Base-by-base conservation (phyloP, 257 asterid species). In the Capsicum baccatum region DNA sequence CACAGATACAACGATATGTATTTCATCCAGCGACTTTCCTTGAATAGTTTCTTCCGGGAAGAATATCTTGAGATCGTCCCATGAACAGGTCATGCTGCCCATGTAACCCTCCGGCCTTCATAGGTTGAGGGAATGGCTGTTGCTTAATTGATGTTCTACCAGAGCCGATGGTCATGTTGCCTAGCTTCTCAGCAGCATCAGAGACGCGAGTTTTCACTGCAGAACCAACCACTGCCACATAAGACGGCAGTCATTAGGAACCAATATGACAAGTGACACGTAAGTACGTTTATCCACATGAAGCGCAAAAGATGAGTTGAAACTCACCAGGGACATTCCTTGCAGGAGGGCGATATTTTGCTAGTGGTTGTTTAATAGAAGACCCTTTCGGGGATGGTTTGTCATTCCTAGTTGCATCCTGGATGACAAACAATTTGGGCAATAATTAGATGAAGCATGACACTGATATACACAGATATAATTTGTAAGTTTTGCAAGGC, bases 71-170 rank as follows among this genome's bases (percentile, higher is more conserved):
- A 0, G 98, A 87, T 80, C 82, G 82, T 78, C 94, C 92, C 42
- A 84, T 83, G 59, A 88, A 84, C 70, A 85, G 33, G 87, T 91
- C 95, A 69, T 92, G 88, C 33, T 85, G 90, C 59, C 87, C 89
- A 21, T 90, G 94, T 93, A 95, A 93, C 44, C 99, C 97, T 85
- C 97, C 99, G 21, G 96, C 97, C 88, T 93, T 94, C 97, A 93
- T 91, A 39, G 95, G 92, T 59, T 89, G 93, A 73, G 94, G 81
- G 16, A 83, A 55, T 52, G 85, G 93, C 69, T 88, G 93, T 66
- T 88, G 92, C 86, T 88, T 94, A 79, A 54, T 78, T 8, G 90
- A 89, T 55, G 87, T 83, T 14, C 89, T 86, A 78, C 91, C 89
- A 71, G 90, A 87, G 57, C 91, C 83, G 26, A 94, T 89, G 63